Evolutionary conservation across 2,329 filamentous ascomycete genomes (phyloP).

Genomic region (Apiospora pterosperma): DNA sequence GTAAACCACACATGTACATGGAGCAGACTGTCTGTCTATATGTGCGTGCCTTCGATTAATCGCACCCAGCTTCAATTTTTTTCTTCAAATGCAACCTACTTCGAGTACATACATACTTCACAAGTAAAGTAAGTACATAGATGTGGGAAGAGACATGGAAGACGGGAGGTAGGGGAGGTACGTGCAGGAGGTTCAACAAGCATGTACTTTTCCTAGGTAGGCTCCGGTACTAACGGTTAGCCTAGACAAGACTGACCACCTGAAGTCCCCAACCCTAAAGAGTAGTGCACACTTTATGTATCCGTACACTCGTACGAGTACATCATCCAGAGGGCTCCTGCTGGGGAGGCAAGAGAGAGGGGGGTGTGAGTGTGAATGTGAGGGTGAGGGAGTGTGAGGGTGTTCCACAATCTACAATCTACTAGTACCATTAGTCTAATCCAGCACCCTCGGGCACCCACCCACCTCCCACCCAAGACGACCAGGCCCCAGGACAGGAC

Average conservation of each 20-base stretch:
- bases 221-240: too few species aligned
- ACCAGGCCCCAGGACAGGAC: not conserved
- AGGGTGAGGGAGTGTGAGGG: too few species aligned
- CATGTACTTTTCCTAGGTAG: not conserved
- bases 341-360: too few species aligned
- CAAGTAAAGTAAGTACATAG: too few species aligned
- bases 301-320: too few species aligned
- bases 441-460: not conserved
- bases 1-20: not conserved
- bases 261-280: not conserved
- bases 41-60: too few species aligned
- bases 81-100: not conserved
- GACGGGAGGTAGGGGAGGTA: not conserved
- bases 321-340: too few species aligned
- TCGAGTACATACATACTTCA: not conserved
- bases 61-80: not conserved
- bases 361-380: too few species aligned
- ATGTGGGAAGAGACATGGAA: not conserved
- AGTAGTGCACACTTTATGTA: not conserved
- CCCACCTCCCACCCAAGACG: not conserved
- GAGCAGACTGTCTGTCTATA: not conserved
- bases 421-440: too few species aligned
- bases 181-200: not conserved
- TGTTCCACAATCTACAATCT: too few species aligned
- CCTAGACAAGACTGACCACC: too few species aligned